Conservation (phyloP, 495 filamentous ascomycete genomes). For the Cladorrhinum samala region DNA sequence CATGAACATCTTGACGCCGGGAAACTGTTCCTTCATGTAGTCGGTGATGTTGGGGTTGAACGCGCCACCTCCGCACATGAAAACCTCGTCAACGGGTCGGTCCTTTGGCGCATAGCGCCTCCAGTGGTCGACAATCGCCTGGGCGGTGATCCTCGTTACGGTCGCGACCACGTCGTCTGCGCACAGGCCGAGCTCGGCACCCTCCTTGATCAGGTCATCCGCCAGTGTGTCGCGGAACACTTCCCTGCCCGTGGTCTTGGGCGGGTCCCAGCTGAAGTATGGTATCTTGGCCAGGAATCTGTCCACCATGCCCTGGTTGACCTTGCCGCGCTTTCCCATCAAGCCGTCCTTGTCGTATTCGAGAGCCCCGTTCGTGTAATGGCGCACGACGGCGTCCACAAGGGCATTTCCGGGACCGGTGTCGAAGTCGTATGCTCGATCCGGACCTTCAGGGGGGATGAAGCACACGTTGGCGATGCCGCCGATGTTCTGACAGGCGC, state of each 20-base stretch:
- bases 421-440: constrained; percentile 49
- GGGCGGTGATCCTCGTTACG: constrained; percentile 51
- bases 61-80: constrained; percentile 55
- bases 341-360: constrained; percentile 47
- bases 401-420: constrained; percentile 43
- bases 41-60: constrained; percentile 51
- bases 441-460: constrained; percentile 48
- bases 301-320: constrained; percentile 49
- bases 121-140: constrained; percentile 53
- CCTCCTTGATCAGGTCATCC: constrained; percentile 41
- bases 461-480: constrained; percentile 57
- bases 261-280: constrained; percentile 45
- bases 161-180: constrained; percentile 49
- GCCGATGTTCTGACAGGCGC: constrained; percentile 55
- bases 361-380: constrained; percentile 38
- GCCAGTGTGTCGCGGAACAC: constrained; percentile 51
- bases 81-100: constrained; percentile 47
- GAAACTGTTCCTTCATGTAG: constrained; percentile 45
- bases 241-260: constrained; percentile 55
- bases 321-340: constrained; percentile 46
- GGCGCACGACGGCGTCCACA: constrained; percentile 40
- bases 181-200: constrained; percentile 35
- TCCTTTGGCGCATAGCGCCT: constrained; percentile 41
- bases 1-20: constrained; percentile 45
- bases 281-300: constrained; percentile 40